Evolutionary conservation across 164 flowering plant genomes (phyloP).

Genomic region (Tetrastigma voinierianum): DNA sequence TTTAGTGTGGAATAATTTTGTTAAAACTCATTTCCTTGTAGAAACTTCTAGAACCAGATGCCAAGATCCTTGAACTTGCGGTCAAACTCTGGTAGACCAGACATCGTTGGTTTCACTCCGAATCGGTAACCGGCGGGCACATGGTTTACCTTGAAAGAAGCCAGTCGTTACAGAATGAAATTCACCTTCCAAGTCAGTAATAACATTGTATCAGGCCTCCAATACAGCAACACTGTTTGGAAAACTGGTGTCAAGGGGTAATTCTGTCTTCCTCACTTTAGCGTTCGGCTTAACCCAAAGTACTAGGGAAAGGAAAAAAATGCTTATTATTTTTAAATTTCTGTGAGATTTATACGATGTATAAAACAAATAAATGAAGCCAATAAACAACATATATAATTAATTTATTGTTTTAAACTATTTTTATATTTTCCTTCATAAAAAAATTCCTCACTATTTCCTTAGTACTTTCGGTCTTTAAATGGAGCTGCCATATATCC

Average conservation of each 20-base stretch:
- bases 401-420: no score
- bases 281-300: background rate
- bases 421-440: no score
- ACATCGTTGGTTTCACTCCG: conserved; percentile 48
- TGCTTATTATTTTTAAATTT: no score
- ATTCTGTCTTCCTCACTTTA: background rate
- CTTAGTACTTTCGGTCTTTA: no score
- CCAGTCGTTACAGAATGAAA: conserved; percentile 46
- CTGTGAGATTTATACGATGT: no score
- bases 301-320: no score
- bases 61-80: conserved; percentile 54
- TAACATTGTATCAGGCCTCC: conserved; percentile 59
- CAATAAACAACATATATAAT: no score
- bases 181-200: conserved; percentile 58
- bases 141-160: conserved; percentile 71
- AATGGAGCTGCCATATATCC: background rate
- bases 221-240: no score
- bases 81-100: conserved; percentile 51
- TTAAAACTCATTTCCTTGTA: no score
- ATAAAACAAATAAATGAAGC: no score
- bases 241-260: conserved; percentile 65
- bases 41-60: conserved; percentile 61
- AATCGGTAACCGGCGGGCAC: conserved; percentile 50
- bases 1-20: no score
- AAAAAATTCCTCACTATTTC: no score